Evolutionary conservation across 306 rosid species (phyloP).

Genomic region (Cicer bijugum): DNA sequence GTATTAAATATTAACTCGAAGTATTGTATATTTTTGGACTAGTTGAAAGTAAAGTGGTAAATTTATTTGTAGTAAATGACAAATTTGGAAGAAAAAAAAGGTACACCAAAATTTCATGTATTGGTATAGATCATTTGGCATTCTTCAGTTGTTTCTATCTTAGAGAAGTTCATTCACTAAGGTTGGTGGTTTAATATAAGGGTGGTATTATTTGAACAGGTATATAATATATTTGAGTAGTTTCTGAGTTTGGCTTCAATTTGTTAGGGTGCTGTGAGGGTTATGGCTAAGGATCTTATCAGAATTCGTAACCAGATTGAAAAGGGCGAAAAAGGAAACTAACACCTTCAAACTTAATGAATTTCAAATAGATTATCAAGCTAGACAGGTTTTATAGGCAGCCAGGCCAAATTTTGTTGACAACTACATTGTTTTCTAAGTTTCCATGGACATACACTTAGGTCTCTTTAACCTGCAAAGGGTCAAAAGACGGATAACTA

Average conservation of each 20-base stretch:
- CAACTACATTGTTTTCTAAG: slow-evolving; percentile 42
- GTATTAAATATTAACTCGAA: too few relatives aligned
- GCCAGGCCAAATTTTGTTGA: slow-evolving; percentile 68
- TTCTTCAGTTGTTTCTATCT: slow-evolving; percentile 16
- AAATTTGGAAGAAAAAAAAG: too few relatives aligned
- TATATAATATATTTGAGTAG: background rate
- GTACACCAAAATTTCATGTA: too few relatives aligned
- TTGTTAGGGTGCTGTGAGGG: slow-evolving; percentile 78
- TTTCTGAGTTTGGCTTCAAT: slow-evolving; percentile 36
- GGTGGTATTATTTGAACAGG: slow-evolving; percentile 18
- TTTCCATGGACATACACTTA: slow-evolving; percentile 78
- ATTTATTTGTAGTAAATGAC: too few relatives aligned
- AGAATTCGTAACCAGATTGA: slow-evolving; percentile 91
- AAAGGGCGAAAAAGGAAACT: background rate
- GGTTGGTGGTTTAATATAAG: slow-evolving; percentile 29
- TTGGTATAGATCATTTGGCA: slow-evolving; percentile 4
- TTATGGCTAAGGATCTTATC: slow-evolving; percentile 93
- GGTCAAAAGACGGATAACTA: slow-evolving; percentile 18
- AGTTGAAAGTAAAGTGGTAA: too few relatives aligned
- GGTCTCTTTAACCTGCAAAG: slow-evolving; percentile 68
- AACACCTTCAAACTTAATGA: slow-evolving; percentile 22
- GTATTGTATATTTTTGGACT: too few relatives aligned
- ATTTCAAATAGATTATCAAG: slow-evolving; percentile 14
- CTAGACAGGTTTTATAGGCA: slow-evolving; percentile 49
- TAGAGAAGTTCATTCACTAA: slow-evolving; percentile 4